Evolutionary conservation across 495 filamentous ascomycete genomes (phyloP), one percentile per base, ranked within the genome.

Genomic region (Saxophila tyrrhenica): DNA sequence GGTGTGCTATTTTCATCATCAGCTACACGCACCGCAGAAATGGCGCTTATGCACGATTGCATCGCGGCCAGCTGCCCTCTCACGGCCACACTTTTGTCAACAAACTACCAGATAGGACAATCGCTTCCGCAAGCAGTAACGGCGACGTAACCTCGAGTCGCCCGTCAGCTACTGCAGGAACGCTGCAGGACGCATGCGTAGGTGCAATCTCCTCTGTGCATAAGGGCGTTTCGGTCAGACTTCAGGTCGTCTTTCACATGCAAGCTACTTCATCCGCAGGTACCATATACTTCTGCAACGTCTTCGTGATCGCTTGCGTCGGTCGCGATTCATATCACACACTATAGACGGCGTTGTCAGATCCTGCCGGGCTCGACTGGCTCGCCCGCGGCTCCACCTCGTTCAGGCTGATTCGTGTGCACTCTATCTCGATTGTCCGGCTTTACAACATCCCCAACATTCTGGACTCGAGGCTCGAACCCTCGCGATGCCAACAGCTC

Each of bases 1-100:
- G 5, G 7, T 8, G 5, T 44, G 3, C 19, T 21, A 44, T n/a
- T n/a, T 44, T n/a, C 5, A 21, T n/a, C n/a, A n/a, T n/a, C n/a
- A n/a, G n/a, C n/a, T n/a, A n/a, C n/a, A 17, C 19, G 41, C 41
- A 44, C 41, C 17, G 41, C 19, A 44, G 7, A 44, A 44, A 44
- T 44, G 41, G 41, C 41, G 41, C 41, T 44, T 44, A 44, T 44
- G 41, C 41, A 44, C 41, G 41, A 44, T 44, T 21, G 16, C 41
- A 44, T 21, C 3, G 19, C 19, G 15, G 15, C 7, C 41, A 44
- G 41, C 41, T 44, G 41, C 16, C 41, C 41, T 44, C 16, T 35
- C 41, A 44, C 41, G 19, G 19, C 19, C n/a, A n/a, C 5, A 44
- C 41, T 21, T 44, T 44, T 44, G 7, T 17, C 8, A 44, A 21